Conservation (phyloP, 169 alveolate species). For the Cryptosporidium parvum region DNA sequence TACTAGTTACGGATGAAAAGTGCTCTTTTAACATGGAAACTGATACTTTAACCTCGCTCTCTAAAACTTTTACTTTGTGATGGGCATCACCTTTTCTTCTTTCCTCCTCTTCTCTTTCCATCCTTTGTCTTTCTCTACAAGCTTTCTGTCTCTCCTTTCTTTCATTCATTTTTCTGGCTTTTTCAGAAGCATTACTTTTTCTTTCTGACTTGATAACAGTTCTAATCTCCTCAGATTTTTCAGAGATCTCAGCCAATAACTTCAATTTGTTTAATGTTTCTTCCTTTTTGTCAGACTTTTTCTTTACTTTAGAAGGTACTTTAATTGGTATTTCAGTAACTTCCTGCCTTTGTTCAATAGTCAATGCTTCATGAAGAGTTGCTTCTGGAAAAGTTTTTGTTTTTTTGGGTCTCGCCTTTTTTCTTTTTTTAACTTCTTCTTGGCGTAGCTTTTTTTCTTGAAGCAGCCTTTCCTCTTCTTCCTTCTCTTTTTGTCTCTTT, state of each 20-base stretch:
- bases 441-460: neutral
- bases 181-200: neutral
- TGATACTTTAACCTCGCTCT: neutral
- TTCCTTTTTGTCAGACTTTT: neutral
- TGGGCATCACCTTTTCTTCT: neutral
- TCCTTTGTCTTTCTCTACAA: neutral
- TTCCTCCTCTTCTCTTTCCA: neutral
- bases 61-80: no score
- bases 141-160: neutral
- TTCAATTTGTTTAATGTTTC: neutral
- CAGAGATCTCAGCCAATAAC: neutral
- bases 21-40: neutral
- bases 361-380: neutral
- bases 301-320: neutral
- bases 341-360: neutral
- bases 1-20: neutral
- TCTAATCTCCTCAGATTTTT: neutral
- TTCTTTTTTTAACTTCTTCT: neutral
- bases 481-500: neutral
- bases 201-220: neutral
- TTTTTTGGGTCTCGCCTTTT: neutral
- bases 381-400: neutral
- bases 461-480: neutral
- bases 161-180: neutral
- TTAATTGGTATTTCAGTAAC: neutral